Conservation (phyloP, 768 basidiomycete species). For the Phaeotremella skinneri region DNA sequence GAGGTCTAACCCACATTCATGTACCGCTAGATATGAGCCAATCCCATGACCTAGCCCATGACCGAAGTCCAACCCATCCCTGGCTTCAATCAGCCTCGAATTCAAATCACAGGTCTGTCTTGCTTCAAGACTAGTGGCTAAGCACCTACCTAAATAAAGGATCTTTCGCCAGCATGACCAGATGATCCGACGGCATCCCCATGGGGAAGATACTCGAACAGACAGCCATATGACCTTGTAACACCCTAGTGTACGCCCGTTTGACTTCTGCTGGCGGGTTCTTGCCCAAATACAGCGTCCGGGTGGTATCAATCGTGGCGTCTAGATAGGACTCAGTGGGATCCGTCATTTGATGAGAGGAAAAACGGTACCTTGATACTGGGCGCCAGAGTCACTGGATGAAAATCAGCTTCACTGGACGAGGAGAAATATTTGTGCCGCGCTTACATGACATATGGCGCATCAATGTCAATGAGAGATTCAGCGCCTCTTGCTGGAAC, state of each 20-base stretch:
- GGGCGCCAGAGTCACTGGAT: slow-evolving; percentile 77
- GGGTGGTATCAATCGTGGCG: slow-evolving; percentile 67
- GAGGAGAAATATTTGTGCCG: slow-evolving; percentile 13
- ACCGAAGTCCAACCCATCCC: slow-evolving; percentile 50
- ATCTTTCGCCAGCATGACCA: slow-evolving; percentile 85
- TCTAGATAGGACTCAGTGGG: no score
- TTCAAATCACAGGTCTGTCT: slow-evolving; percentile 3
- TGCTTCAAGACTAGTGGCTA: slow-evolving; percentile 58
- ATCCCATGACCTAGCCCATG: slow-evolving; percentile 52
- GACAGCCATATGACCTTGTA: slow-evolving; percentile 96
- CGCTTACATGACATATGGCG: slow-evolving; percentile 83
- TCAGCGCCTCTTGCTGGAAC: slow-evolving; percentile 68
- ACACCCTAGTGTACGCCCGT: slow-evolving; percentile 87
- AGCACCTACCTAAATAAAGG: slow-evolving; percentile 64
- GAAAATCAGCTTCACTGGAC: slow-evolving; percentile 4
- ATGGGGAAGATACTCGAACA: slow-evolving; percentile 86
- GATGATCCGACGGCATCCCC: slow-evolving; percentile 75
- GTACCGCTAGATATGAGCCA: slow-evolving; percentile 48
- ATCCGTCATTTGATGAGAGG: no score
- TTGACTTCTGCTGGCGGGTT: slow-evolving; percentile 72
- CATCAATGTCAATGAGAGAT: slow-evolving; percentile 69
- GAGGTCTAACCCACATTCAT: slow-evolving; percentile 42
- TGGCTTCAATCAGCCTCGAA: slow-evolving; percentile 11
- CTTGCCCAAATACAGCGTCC: slow-evolving; percentile 68
- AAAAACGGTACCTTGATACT: slow-evolving; percentile 51